Evolutionary conservation across 2,329 filamentous ascomycete species (phyloP).

Genomic region (Penicillium sp.): DNA sequence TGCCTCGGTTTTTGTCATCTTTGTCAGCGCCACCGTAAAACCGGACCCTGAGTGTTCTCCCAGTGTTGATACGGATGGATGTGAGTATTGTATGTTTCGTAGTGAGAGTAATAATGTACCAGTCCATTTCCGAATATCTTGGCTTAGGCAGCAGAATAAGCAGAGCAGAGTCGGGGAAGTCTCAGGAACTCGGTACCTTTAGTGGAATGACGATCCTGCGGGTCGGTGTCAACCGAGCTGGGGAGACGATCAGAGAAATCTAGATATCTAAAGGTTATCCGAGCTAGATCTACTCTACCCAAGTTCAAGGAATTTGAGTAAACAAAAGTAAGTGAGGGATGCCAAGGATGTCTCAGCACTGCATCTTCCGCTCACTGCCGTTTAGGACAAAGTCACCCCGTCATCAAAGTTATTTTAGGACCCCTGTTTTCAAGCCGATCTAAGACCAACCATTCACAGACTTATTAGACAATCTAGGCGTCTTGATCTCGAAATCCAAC

Average conservation of each 20-base stretch:
- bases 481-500: too few species aligned
- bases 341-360: slow-evolving; percentile 7
- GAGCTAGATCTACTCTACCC: neutral
- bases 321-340: slow-evolving; percentile 1
- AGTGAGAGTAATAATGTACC: neutral
- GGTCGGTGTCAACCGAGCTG: neutral
- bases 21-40: neutral
- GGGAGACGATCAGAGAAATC: slow-evolving; percentile 2
- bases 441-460: too few species aligned
- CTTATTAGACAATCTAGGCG: too few species aligned
- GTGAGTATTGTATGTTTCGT: neutral
- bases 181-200: neutral
- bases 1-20: neutral
- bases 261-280: neutral
- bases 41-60: too few species aligned
- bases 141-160: neutral
- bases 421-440: neutral
- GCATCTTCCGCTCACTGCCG: slow-evolving; percentile 3
- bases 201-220: neutral
- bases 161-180: neutral
- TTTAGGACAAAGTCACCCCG: slow-evolving; percentile 6
- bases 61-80: neutral
- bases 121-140: neutral
- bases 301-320: neutral
- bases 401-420: slow-evolving; percentile 6